Base-by-base conservation (phyloP, 208 protist genomes). In the Trypanosoma brucei region DNA sequence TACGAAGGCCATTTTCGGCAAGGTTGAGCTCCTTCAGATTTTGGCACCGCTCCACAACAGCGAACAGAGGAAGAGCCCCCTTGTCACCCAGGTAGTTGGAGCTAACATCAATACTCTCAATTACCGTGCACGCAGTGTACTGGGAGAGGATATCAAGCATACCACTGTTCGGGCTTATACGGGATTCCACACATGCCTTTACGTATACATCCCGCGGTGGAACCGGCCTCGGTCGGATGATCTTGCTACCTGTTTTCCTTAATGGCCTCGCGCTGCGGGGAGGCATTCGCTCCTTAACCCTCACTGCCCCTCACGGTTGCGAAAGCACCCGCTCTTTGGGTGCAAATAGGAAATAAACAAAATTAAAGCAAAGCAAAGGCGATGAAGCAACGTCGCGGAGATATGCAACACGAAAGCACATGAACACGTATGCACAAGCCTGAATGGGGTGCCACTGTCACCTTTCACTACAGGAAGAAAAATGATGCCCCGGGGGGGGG, bases 71-170 rank as follows among this genome's bases (percentile, higher is more conserved):
- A 7, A 86, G 44, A 5, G 95, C 53, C 6, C 91, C 91, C n/a
- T 78, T 83, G 68, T 97, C 88, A 0, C 91, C 92, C 2, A 97
- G 59, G 62, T 96, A 96, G 72, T 97, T 97, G 31, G 66, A 70
- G 33, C 72, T 89, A 11, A 96, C 65, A 55, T 97, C 84, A 3
- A 95, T 56, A 1, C 58, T 66, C 34, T 85, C 79, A 53, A 53
- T 75, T 11, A 48, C 54, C 13, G 79, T 75, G 3, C 70, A 55
- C 2, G 66, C 76, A 8, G 70, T 40, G 40, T 86, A 78, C 9
- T 82, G 70, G 3, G 84, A 79, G 8, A 96, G 75, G 45, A 92
- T 8, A 11, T 65, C 75, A 3, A 82, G 35, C 46, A 96, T 14
- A 33, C 63, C 80, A 44, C 84, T 93, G 61, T 96, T 96, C 11